A percentile compares a stretch with the other conserved stretches of the same genome.
Evolutionary conservation across 148 eudicot species (phyloP).

Genomic region (Camellia japonica): DNA sequence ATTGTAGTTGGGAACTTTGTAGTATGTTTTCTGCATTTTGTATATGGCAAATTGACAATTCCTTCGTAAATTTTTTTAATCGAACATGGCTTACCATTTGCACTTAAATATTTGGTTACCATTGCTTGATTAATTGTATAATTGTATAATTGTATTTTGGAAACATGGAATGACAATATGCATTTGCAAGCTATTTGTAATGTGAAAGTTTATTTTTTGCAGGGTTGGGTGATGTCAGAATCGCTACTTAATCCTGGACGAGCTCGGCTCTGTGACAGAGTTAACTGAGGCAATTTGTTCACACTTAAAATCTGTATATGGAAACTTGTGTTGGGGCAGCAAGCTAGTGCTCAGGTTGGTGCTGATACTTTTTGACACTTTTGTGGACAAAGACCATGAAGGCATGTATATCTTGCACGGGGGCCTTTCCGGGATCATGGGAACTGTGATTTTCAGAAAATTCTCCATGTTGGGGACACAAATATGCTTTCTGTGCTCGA

Average conservation of each 20-base stretch:
- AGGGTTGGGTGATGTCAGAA: slow-evolving; percentile 99
- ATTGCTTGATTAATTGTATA: not conserved
- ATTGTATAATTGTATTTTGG: not conserved
- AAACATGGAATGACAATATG: not conserved
- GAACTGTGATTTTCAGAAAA: not conserved
- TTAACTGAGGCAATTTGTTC: slow-evolving; percentile 14
- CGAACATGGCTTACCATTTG: not conserved
- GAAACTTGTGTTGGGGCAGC: not conserved
- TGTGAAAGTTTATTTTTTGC: slow-evolving; percentile 17
- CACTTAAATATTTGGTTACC: not conserved
- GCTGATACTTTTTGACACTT: not conserved
- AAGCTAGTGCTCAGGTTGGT: not conserved
- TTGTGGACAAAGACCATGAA: slow-evolving; percentile 2
- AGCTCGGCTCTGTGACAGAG: slow-evolving; percentile 61
- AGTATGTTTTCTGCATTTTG: not conserved
- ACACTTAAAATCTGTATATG: not conserved
- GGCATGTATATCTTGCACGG: not conserved
- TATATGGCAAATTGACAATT: not conserved
- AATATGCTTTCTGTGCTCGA: not conserved
- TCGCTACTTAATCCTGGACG: slow-evolving; percentile 95
- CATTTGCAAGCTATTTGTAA: not conserved
- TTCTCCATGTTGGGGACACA: not conserved
- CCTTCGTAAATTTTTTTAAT: not conserved
- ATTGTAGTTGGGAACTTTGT: not conserved
- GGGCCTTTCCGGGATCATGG: not conserved